Percentiles rank a stretch among this genome's conserved stretches.
These are phyloP conservation scores for Elsinoe perseae DNA, from an alignment of 2,329 filamentous ascomycete species.

Conservation along the genomic window DNA sequence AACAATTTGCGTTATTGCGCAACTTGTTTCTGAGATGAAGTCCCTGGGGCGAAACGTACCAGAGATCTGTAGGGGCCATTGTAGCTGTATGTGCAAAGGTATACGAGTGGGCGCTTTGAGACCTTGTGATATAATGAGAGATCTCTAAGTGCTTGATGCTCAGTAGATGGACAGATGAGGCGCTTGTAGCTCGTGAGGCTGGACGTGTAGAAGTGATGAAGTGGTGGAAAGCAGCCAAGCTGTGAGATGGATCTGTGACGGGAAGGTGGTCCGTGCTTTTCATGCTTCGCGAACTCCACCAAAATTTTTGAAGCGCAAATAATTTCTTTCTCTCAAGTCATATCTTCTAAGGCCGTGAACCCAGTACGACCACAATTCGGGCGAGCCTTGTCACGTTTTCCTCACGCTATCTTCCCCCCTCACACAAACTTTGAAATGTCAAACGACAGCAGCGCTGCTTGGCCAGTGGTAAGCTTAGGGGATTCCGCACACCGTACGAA, in stretches of 20 bases:
- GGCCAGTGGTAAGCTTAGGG: conserved; percentile 29
- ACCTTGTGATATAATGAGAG: neutral
- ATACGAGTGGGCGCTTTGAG: neutral
- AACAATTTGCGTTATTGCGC: conserved; percentile 17
- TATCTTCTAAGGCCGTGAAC: conserved; percentile 29
- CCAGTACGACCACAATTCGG: conserved; percentile 21
- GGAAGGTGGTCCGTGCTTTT: conserved; percentile 12
- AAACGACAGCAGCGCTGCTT: conserved; percentile 20
- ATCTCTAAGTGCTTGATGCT: neutral
- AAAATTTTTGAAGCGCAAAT: neutral
- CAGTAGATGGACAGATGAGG: neutral
- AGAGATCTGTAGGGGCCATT: conserved; percentile 68
- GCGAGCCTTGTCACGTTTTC: conserved; percentile 24
- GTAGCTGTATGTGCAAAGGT: conserved; percentile 34
- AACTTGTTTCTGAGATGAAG: conserved; percentile 24
- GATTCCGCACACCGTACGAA: conserved; percentile 20
- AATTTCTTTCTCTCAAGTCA: neutral
- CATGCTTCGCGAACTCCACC: neutral
- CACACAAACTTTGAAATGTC: conserved; percentile 13
- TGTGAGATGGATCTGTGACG: conserved; percentile 7
- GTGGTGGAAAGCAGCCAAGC: conserved; percentile 8
- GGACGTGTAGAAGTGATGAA: conserved; percentile 8
- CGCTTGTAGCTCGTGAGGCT: neutral
- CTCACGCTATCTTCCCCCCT: neutral
- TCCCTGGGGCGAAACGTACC: conserved; percentile 54